These are phyloP conservation scores for Marasmius fiardii DNA, from an alignment of 1,284 basidiomycete genomes.

Conservation along the genomic window DNA sequence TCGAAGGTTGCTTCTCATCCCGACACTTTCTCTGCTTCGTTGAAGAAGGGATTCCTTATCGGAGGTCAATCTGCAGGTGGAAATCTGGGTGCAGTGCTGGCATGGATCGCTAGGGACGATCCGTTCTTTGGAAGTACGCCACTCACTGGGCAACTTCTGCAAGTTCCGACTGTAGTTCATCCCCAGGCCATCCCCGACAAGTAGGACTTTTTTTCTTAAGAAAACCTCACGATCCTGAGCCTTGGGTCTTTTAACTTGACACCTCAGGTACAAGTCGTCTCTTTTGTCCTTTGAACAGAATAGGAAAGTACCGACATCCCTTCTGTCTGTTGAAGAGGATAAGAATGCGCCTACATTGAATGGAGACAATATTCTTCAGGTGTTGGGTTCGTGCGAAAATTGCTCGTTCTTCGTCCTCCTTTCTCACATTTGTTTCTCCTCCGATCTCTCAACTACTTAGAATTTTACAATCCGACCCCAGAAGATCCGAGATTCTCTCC, in stretches of 20 bases:
- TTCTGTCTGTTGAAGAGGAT: no score
- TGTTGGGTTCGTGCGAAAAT: neutral
- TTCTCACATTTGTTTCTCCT: no score
- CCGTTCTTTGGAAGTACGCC: constrained; percentile 6
- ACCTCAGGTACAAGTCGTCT: constrained; percentile 11
- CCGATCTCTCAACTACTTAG: neutral
- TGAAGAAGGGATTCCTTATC: constrained; percentile 13
- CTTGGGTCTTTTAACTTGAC: no score
- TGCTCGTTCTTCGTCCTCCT: no score
- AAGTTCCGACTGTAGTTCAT: constrained; percentile 11
- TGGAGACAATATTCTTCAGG: neutral
- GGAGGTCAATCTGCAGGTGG: constrained; percentile 12
- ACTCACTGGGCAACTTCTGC: constrained; percentile 13
- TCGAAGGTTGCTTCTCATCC: neutral
- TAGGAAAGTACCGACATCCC: no score
- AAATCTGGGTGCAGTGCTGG: constrained; percentile 2
- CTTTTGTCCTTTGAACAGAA: constrained; percentile 13
- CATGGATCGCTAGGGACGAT: constrained; percentile 13
- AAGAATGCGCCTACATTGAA: constrained; percentile 8
- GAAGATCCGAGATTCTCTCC: constrained; percentile 10
- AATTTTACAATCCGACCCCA: constrained; percentile 1
- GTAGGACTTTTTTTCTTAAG: constrained; percentile 5
- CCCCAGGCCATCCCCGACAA: constrained; percentile 7
- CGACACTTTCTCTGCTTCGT: constrained; percentile 1
- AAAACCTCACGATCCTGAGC: neutral